Conservation (phyloP, 2,329 filamentous ascomycete genomes). For the Thelonectria blattea region DNA sequence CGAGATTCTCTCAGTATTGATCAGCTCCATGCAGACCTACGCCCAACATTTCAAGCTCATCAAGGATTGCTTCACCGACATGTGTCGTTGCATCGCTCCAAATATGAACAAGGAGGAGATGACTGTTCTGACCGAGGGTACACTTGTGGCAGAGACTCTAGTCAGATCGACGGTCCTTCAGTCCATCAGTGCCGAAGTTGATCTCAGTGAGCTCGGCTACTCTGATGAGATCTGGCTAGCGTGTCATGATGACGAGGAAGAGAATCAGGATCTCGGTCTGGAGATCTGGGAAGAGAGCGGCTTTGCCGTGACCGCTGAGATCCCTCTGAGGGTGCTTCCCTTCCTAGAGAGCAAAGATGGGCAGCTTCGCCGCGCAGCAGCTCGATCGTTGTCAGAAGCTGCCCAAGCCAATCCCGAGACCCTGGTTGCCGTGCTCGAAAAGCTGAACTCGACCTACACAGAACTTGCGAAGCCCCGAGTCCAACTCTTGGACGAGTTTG, state of each 20-base stretch:
- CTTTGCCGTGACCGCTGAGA: constrained; percentile 70
- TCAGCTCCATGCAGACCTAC: constrained; percentile 85
- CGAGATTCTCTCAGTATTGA: constrained; percentile 73
- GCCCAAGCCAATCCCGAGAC: constrained; percentile 65
- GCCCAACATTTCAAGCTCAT: constrained; percentile 93
- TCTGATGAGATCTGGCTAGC: constrained; percentile 93
- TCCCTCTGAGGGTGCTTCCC: constrained; percentile 71
- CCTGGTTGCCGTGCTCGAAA: constrained; percentile 66
- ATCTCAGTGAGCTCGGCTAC: constrained; percentile 85
- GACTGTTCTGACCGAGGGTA: constrained; percentile 74
- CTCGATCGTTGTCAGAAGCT: constrained; percentile 79
- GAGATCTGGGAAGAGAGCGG: constrained; percentile 97
- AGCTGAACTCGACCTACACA: constrained; percentile 73
- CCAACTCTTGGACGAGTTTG: constrained; percentile 88
- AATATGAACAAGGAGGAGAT: constrained; percentile 80
- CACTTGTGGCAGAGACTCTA: constrained; percentile 77
- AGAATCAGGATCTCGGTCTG: constrained; percentile 81
- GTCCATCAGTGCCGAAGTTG: constrained; percentile 88
- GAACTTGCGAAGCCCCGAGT: constrained; percentile 82
- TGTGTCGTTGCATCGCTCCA: constrained; percentile 82
- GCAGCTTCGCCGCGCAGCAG: constrained; percentile 83
- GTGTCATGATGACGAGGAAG: constrained; percentile 86
- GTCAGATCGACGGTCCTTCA: constrained; percentile 87
- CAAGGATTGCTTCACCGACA: constrained; percentile 88
- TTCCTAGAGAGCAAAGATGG: constrained; percentile 82